phyloP scores from a whole-genome alignment of 1,139 yeast genomes.

The Taiozyma sp. region DNA sequence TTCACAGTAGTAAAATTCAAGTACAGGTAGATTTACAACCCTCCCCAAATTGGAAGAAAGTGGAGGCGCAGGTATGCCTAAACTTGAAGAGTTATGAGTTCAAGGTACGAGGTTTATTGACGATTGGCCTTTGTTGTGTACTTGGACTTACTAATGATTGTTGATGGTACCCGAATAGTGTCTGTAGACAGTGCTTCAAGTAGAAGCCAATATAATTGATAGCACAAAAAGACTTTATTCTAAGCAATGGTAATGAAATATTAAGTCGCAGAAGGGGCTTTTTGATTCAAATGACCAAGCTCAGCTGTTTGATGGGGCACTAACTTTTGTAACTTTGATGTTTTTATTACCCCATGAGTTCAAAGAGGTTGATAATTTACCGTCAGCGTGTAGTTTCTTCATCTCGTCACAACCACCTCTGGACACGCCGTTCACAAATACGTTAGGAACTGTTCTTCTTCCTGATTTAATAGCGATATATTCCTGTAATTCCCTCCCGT shows the following conservation, averaged over 20 bases:
- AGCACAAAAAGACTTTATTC: not conserved
- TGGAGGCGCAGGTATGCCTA: no score
- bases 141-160: no score
- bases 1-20: no score
- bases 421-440: slow-evolving; percentile 57
- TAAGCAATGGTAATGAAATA: not conserved
- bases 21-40: no score
- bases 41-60: no score
- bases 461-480: slow-evolving; percentile 55
- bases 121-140: no score
- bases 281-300: not conserved
- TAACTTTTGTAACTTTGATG: slow-evolving; percentile 47
- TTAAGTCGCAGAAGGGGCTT: not conserved
- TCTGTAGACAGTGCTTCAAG: no score
- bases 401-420: slow-evolving; percentile 84
- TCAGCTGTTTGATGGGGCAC: slow-evolving; percentile 43
- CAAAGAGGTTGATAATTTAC: slow-evolving; percentile 44
- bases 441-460: slow-evolving; percentile 69
- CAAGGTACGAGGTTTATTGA: no score
- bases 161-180: no score
- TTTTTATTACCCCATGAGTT: slow-evolving; percentile 61
- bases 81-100: no score
- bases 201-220: not conserved
- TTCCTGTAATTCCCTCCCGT: slow-evolving; percentile 58
- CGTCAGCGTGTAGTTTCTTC: slow-evolving; percentile 51